phyloP scores from a whole-genome alignment of 2,329 filamentous ascomycete species.

The Periconia sp. region DNA sequence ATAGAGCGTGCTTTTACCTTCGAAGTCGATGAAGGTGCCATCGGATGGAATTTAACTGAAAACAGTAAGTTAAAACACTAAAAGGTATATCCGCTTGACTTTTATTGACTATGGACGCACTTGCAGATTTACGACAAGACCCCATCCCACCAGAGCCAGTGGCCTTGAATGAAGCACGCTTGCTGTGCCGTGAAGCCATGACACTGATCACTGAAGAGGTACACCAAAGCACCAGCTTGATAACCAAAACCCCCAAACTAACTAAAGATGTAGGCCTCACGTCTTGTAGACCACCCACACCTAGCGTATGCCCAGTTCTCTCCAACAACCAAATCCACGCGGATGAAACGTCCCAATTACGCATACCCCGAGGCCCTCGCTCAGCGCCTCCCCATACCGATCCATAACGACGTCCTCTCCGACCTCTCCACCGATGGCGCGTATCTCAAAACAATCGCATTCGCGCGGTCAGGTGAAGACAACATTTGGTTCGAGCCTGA shows the following conservation, averaged over 20 bases:
- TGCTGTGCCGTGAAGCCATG: constrained; percentile 33
- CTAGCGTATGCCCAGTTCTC: constrained; percentile 33
- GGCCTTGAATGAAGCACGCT: constrained; percentile 27
- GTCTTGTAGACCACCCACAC: constrained; percentile 31
- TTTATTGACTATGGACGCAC: not conserved
- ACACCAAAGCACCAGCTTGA: not conserved
- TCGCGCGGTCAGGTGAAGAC: constrained; percentile 7
- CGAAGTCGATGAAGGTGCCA: constrained; percentile 19
- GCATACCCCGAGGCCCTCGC: constrained; percentile 32
- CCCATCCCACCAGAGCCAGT: constrained; percentile 29
- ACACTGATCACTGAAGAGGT: constrained; percentile 35
- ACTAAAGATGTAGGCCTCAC: constrained; percentile 13
- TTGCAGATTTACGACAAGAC: constrained; percentile 13
- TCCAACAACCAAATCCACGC: constrained; percentile 22
- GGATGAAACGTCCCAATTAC: constrained; percentile 35
- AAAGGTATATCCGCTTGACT: not conserved
- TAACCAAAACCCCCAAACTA: not conserved
- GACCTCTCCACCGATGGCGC: constrained; percentile 23
- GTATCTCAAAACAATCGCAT: constrained; percentile 21
- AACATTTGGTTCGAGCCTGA: constrained; percentile 28
- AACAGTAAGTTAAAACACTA: constrained; percentile 7
- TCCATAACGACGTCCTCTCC: constrained; percentile 27
- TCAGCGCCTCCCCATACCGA: constrained; percentile 25
- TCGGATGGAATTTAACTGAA: constrained; percentile 22
- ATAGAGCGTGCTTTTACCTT: constrained; percentile 29